Evolutionary conservation across 345 rosid species (phyloP), one percentile per base, ranked within the genome.

Genomic region (Brassica incana): DNA sequence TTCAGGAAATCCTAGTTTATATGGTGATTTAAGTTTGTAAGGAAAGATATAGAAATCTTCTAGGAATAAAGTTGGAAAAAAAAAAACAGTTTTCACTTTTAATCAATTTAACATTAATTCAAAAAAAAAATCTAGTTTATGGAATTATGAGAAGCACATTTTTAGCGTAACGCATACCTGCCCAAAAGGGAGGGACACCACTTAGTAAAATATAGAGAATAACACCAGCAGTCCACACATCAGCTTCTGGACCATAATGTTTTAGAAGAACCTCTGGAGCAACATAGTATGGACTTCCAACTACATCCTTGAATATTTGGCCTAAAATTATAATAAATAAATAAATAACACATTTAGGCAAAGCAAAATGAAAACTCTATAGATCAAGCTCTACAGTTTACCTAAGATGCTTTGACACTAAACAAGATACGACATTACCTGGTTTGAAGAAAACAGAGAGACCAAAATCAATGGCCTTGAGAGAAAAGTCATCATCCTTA

Each of bases 111-210:
- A 38, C 10, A 38, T 38, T 38, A 6, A 8, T 38, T 33, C 43
- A 38, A 7, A 38, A 38, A 38, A 38, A 8, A 43, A 43, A 48
- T 15, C 25, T 73, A 1, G 0, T 52, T 52, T 4, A 40, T 8
- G 9, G 63, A 29, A 67, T 6, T 72, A 29, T 52, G 8, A 69
- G 11, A 67, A 58, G 40, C 10, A 0, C 33, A 65, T 64, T 35
- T 12, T 3, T 59, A 65, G 52, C 43, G 4, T 16, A 6, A 6
- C 16, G 1, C 71, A 40, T 84, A 95, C 99, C 99, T 83, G 99
- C 99, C 99, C 99, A 93, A 48, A 95, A 95, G 77, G 99, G 99
- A 0, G 99, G 99, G 60, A 95, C 99, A 14, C 99, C 99, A 70
- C 99, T 95, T 16, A 95, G 87, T 86, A 95, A 85, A 65, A 95